phyloP scores from a whole-genome alignment of 2,329 filamentous ascomycete genomes.

The Phyllosticta citribraziliensis region DNA sequence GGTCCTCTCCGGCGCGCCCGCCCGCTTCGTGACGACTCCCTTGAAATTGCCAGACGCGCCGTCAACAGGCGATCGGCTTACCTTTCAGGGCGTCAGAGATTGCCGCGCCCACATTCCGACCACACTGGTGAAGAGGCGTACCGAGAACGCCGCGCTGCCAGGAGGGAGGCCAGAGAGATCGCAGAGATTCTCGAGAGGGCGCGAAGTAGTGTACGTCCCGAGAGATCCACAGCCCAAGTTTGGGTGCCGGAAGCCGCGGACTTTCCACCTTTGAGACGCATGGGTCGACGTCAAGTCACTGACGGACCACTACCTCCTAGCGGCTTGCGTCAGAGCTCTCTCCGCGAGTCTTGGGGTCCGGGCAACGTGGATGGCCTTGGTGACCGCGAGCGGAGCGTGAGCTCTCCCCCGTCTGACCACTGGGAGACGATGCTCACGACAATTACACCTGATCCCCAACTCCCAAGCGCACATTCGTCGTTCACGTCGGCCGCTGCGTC shows the following conservation, averaged over 20 bases:
- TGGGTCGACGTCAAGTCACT: conserved; percentile 27
- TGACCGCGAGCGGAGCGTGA: conserved; percentile 75
- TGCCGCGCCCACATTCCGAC: background rate
- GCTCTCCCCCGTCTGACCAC: conserved; percentile 52
- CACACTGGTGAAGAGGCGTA: background rate
- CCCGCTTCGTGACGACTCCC: background rate
- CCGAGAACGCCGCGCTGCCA: background rate
- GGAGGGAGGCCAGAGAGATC: background rate
- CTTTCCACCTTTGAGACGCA: conserved; percentile 28
- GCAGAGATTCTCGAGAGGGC: background rate
- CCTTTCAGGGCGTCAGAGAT: too few relatives aligned
- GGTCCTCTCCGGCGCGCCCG: background rate
- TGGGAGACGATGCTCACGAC: conserved; percentile 80
- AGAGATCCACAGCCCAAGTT: background rate
- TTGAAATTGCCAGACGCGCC: too few relatives aligned
- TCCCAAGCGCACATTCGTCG: conserved; percentile 72
- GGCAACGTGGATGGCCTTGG: conserved; percentile 60
- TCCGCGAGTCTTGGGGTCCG: conserved; percentile 30
- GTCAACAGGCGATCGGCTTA: background rate
- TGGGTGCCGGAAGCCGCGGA: background rate
- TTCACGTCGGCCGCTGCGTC: conserved; percentile 60
- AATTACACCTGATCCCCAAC: conserved; percentile 69
- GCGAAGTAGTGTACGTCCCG: background rate
- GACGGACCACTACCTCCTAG: conserved; percentile 27
- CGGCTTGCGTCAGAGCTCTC: conserved; percentile 26